Conservation (phyloP, 2,329 filamentous ascomycete species). For the Cladosporium sp. region DNA sequence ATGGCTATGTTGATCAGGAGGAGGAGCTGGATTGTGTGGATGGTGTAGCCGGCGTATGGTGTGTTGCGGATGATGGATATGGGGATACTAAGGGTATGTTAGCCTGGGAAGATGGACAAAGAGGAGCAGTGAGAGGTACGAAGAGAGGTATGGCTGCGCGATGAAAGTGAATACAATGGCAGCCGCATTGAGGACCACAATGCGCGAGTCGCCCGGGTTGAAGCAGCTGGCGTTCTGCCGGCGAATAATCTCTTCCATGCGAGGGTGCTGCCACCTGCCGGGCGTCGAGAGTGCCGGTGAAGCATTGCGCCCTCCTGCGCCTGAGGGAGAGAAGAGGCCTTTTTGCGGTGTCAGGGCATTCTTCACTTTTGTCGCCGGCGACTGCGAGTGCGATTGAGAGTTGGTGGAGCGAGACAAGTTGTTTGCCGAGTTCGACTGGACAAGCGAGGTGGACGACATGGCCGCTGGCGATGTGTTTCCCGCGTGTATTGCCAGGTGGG, state of each 20-base stretch:
- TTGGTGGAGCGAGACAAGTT: not conserved
- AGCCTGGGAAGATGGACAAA: not conserved
- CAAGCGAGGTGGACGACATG: conserved; percentile 32
- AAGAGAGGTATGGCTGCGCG: conserved; percentile 40
- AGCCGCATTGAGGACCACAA: conserved; percentile 66
- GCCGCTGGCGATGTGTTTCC: not conserved
- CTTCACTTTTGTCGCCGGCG: conserved; percentile 11
- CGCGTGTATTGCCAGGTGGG: not conserved
- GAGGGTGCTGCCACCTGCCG: conserved; percentile 89
- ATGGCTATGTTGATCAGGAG: conserved; percentile 63
- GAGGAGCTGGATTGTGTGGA: conserved; percentile 56
- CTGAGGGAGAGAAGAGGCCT: not conserved
- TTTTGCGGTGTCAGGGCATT: conserved; percentile 14
- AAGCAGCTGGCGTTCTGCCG: conserved; percentile 79
- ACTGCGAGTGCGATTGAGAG: not conserved
- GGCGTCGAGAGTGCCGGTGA: conserved; percentile 32
- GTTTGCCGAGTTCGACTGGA: conserved; percentile 9
- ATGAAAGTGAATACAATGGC: conserved; percentile 55
- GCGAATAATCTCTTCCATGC: conserved; percentile 79
- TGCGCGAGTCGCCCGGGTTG: conserved; percentile 71
- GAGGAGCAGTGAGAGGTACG: conserved; percentile 23
- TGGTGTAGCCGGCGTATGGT: conserved; percentile 42
- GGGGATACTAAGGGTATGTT: conserved; percentile 9
- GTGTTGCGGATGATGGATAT: conserved; percentile 9
- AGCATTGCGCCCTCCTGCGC: conserved; percentile 9